These are phyloP conservation scores for Suhomyces wounanorum DNA, from an alignment of 1,139 yeast species.

Conservation along the genomic window DNA sequence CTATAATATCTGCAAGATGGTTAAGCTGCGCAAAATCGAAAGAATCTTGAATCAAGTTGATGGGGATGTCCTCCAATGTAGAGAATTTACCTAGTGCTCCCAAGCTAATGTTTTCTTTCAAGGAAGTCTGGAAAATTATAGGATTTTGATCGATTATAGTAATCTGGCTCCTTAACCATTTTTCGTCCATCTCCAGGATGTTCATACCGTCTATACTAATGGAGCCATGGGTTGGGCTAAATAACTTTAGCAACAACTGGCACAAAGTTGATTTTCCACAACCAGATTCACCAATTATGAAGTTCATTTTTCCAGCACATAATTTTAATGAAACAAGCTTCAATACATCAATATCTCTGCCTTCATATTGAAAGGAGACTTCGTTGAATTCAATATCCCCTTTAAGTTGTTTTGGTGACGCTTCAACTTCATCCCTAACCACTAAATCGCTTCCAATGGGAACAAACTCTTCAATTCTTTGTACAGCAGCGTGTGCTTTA, in stretches of 20 bases:
- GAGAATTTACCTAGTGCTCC: conserved; percentile 33
- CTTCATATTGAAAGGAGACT: conserved; percentile 63
- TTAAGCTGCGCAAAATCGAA: conserved; percentile 52
- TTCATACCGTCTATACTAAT: conserved; percentile 59
- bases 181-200: conserved; percentile 41
- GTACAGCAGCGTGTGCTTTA: conserved; percentile 64
- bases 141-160: conserved; percentile 75
- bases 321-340: conserved; percentile 48
- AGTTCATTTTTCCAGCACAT: conserved; percentile 51
- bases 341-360: conserved; percentile 52
- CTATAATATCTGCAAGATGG: conserved; percentile 46
- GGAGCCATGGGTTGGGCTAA: conserved; percentile 47
- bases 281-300: conserved; percentile 83
- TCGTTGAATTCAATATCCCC: conserved; percentile 54
- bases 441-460: neutral
- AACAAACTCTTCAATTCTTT: neutral
- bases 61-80: conserved; percentile 27
- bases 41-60: conserved; percentile 42
- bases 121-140: conserved; percentile 61
- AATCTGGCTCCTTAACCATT: conserved; percentile 63
- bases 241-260: conserved; percentile 60
- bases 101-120: conserved; percentile 63
- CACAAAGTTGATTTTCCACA: conserved; percentile 88
- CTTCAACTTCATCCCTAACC: neutral
- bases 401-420: neutral